Conservation (phyloP, 164 flowering plant genomes). For the grape (Vitis vinifera) region ASM3070453v1 NC_081805.1:2535501-2536000, state of each 20-base stretch:
- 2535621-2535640: not conserved
- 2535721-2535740: not conserved
- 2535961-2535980: too few species aligned
- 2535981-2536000: too few species aligned
- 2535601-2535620: constrained; percentile 17
- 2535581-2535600: constrained; percentile 9
- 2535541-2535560: not conserved
- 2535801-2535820: too few species aligned
- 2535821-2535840: not conserved
- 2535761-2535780: not conserved
- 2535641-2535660: too few species aligned
- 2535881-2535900: not conserved
- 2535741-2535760: not conserved
- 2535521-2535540: constrained; percentile 10
- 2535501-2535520: constrained; percentile 13
- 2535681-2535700: too few species aligned
- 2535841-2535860: not conserved
- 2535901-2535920: not conserved
- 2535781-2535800: not conserved
- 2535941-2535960: too few species aligned
- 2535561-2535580: constrained; percentile 7
- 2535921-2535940: not conserved
- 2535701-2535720: too few species aligned
- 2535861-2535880: not conserved
- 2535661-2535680: too few species aligned